phyloP scores from a whole-genome alignment of 2,329 filamentous ascomycete genomes.

The Sporothrix variecibatus region DNA sequence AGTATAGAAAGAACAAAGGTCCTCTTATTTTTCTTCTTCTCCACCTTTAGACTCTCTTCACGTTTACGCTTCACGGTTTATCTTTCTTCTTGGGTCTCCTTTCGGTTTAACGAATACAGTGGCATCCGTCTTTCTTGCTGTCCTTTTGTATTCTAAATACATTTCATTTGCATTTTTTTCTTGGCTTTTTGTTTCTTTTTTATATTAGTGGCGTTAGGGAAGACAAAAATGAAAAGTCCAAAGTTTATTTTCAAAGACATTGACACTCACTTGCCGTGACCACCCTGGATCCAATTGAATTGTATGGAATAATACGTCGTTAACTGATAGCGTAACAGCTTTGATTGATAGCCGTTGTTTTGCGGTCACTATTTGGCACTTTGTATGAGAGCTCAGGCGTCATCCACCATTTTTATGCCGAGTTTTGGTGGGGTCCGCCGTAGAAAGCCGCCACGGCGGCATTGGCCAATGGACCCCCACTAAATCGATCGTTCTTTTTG shows the following conservation, averaged over 20 bases:
- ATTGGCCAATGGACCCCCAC: conserved; percentile 18
- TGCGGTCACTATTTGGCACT: neutral
- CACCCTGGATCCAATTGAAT: neutral
- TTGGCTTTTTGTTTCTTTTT: neutral
- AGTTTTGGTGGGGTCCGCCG: neutral
- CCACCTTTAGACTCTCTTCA: conserved; percentile 12
- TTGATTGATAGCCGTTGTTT: conserved; percentile 7
- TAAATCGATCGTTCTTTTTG: neutral
- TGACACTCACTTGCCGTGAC: neutral
- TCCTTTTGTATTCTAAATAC: neutral
- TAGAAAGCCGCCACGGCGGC: neutral
- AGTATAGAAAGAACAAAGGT: conserved; percentile 40
- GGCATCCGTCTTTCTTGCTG: conserved; percentile 4
- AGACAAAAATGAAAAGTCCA: conserved; percentile 22
- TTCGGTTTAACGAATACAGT: conserved; percentile 13
- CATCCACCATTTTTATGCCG: conserved; percentile 15
- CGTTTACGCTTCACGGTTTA: conserved; percentile 11
- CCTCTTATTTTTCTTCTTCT: neutral
- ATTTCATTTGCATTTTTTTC: neutral
- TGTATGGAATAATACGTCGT: neutral
- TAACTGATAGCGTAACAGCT: neutral
- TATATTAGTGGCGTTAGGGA: conserved; percentile 24
- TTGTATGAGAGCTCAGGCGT: neutral
- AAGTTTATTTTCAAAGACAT: neutral
- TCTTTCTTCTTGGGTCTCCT: conserved; percentile 15